These are phyloP conservation scores for Saccharomycopsis hybrid DNA, from an alignment of 1,139 yeast species.

Conservation along the genomic window DNA sequence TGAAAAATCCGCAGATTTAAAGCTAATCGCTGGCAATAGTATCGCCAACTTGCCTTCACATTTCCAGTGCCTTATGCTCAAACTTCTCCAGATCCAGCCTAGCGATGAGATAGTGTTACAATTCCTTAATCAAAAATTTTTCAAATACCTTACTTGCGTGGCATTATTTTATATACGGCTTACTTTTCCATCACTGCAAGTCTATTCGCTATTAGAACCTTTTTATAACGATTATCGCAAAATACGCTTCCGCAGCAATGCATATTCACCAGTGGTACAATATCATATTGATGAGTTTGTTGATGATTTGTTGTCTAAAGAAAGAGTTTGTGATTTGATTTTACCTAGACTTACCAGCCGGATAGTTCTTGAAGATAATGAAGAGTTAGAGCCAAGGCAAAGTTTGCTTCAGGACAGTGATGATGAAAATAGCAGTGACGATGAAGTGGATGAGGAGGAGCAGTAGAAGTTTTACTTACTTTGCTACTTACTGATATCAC, in stretches of 20 bases:
- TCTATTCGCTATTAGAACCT: slow-evolving; percentile 36
- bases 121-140: slow-evolving; percentile 41
- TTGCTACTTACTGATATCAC: too few relatives aligned
- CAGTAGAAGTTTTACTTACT: not conserved
- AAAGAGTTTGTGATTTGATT: slow-evolving; percentile 43
- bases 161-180: slow-evolving; percentile 43
- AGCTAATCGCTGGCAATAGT: slow-evolving; percentile 41
- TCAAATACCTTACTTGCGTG: slow-evolving; percentile 51
- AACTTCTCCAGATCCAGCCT: slow-evolving; percentile 52
- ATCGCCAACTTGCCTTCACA: slow-evolving; percentile 42
- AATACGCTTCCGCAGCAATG: slow-evolving; percentile 30
- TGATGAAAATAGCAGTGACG: not conserved
- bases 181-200: slow-evolving; percentile 32
- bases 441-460: slow-evolving; percentile 1
- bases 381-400: slow-evolving; percentile 24
- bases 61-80: slow-evolving; percentile 47
- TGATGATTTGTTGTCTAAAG: slow-evolving; percentile 39
- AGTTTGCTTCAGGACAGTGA: not conserved
- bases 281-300: slow-evolving; percentile 46
- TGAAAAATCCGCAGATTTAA: slow-evolving; percentile 33
- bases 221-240: slow-evolving; percentile 42
- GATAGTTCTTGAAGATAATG: slow-evolving; percentile 34
- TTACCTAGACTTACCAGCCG: slow-evolving; percentile 35
- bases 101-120: slow-evolving; percentile 36
- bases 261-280: slow-evolving; percentile 28